Base-by-base conservation (phyloP, 768 basidiomycete genomes). In the Xanthoconium stramineum region DNA sequence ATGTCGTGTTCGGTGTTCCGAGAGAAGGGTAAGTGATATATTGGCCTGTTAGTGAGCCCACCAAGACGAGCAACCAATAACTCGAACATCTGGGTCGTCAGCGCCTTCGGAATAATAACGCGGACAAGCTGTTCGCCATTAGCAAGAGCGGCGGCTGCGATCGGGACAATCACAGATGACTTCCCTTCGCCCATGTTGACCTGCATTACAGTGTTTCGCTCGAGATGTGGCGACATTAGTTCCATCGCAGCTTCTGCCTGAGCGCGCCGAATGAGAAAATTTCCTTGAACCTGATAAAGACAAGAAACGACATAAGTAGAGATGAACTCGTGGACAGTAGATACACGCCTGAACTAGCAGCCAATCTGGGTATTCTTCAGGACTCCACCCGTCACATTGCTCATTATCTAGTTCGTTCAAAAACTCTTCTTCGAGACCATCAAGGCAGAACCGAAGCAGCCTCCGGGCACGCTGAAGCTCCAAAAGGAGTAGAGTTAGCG, bases 1-100 rank as follows among this genome's bases (percentile, higher is more conserved):
- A n/a, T n/a, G n/a, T 58, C 57, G 19, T 70, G 29, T 37, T 62
- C 55, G 11, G 73, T 53, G 9, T 72, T 64, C 9, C 81, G 74
- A 11, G 75, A 77, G 51, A 83, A 80, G 4, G 81, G 80, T 1
- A 80, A 40, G 52, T 73, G 76, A 50, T 76, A 81, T 10, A 83
- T 81, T 53, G n/a, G n/a, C n/a, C n/a, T n/a, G n/a, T n/a, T n/a
- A n/a, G n/a, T n/a, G n/a, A n/a, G n/a, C n/a, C n/a, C n/a, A n/a
- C n/a, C n/a, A n/a, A n/a, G n/a, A n/a, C n/a, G n/a, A n/a, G n/a
- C n/a, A n/a, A n/a, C n/a, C n/a, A n/a, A n/a, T n/a, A n/a, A n/a
- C n/a, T n/a, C n/a, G n/a, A n/a, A n/a, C n/a, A n/a, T n/a, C n/a
- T 78, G 77, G 5, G 55, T 63, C 0, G 67, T 62, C 17, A 82